Base-by-base conservation (phyloP, 768 basidiomycete genomes). In the Rhodotorula graminis region DNA sequence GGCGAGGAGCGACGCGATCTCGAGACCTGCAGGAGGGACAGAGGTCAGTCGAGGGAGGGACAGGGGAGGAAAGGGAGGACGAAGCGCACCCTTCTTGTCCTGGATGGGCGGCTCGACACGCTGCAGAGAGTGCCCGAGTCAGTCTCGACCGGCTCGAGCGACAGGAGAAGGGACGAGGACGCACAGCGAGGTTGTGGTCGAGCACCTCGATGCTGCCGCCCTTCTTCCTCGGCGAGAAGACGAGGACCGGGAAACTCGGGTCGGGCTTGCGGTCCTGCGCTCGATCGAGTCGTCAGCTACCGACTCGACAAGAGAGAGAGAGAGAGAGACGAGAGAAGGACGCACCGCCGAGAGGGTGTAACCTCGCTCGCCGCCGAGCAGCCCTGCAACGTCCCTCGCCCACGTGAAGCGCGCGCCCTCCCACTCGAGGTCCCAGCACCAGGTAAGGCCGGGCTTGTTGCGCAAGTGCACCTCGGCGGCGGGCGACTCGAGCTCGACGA, bases 401-500 rank as follows among this genome's bases (percentile, higher is more conserved):
- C 71, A 72, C 0, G 25, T 57, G 19, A 61, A 72, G 52, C 0
- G 3, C 2, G 23, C n/a, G 31, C 42, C 67, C 55, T 72, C 56
- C 71, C 71, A 72, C 44, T 69, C 71, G 50, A 69, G 57, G 46
- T 64, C 58, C 71, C 71, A 72, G 27, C 52, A 27, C 71, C 71
- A 72, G 12, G 59, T 61, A 29, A 72, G 14, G 11, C 63, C 50
- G 6, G 19, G 42, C 27, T 21, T 29, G 21, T 47, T 40, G 23
- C 33, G 42, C 10, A 72, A 27, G 10, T 12, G 53, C 14, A 67
- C 64, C 5, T 68, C 71, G 14, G 37, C 50, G 2, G 1, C n/a
- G 7, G 71, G 71, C 2, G 16, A 19, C 5, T 31, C 49, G 52
- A 72, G 67, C 11, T 7, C 10, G 40, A 68, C 65, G 18, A 60